Percentiles rank a stretch among this genome's conserved stretches.
Evolutionary conservation across 2,329 filamentous ascomycete species (phyloP).

Genomic region (Alternaria brassicae): DNA sequence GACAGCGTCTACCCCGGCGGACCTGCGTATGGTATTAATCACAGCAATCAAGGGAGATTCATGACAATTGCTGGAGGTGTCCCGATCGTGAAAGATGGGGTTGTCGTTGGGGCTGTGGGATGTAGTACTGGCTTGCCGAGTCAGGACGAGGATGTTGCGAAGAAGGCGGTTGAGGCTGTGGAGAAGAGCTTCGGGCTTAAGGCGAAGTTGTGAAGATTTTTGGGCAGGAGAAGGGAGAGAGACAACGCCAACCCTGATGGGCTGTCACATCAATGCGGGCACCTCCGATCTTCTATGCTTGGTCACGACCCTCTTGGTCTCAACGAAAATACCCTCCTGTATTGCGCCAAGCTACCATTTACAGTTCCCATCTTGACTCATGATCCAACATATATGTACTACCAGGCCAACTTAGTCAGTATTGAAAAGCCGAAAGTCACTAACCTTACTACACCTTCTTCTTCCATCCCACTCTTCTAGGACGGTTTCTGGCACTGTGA

Average conservation of each 20-base stretch:
- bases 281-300: neutral
- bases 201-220: conserved; percentile 48
- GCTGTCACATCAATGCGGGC: neutral
- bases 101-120: conserved; percentile 62
- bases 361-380: neutral
- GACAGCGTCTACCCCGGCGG: conserved; percentile 63
- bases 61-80: conserved; percentile 62
- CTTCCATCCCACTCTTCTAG: neutral
- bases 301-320: neutral
- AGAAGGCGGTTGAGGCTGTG: conserved; percentile 60
- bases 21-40: conserved; percentile 59
- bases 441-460: neutral
- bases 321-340: neutral
- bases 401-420: neutral
- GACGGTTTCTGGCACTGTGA: conserved; percentile 23
- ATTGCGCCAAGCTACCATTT: neutral
- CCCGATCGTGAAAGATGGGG: conserved; percentile 57
- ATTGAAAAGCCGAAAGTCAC: neutral
- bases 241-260: neutral
- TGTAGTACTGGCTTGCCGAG: conserved; percentile 63
- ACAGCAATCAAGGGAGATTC: conserved; percentile 62
- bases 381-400: neutral
- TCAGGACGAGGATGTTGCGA: conserved; percentile 63
- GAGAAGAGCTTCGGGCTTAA: conserved; percentile 46
- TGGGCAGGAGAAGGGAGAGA: neutral